phyloP scores from a whole-genome alignment of 805 yeast genomes.

The Ogataea ganodermae region DNA sequence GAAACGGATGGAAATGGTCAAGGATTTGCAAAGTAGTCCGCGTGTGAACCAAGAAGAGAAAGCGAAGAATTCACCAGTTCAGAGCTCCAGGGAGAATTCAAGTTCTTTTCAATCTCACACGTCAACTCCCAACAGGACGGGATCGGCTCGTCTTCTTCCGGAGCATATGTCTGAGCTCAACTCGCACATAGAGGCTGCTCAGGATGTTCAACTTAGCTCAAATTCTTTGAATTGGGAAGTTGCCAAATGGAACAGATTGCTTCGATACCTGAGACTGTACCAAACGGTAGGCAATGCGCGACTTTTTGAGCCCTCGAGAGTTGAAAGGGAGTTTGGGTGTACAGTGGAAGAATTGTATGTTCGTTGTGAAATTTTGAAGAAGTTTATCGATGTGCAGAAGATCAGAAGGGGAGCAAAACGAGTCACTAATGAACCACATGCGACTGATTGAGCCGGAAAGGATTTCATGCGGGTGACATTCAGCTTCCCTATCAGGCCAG shows the following conservation, averaged over 20 bases:
- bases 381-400: constrained; percentile 22
- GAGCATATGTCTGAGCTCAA: constrained; percentile 1
- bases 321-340: constrained; percentile 27
- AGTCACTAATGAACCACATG: no score
- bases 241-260: constrained; percentile 28
- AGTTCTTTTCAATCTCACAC: background rate
- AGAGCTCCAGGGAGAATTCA: background rate
- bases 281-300: constrained; percentile 17
- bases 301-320: constrained; percentile 14
- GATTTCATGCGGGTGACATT: no score
- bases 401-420: constrained; percentile 13
- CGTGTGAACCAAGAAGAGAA: background rate
- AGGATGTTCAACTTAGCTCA: no score
- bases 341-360: constrained; percentile 24
- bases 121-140: no score
- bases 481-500: no score
- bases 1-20: constrained; percentile 14
- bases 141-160: constrained; percentile 1
- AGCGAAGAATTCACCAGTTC: background rate
- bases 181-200: background rate
- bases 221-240: constrained; percentile 21
- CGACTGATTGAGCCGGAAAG: no score
- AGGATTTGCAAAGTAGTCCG: constrained; percentile 1
- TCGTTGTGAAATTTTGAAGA: constrained; percentile 23
- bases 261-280: constrained; percentile 25